phyloP scores from a whole-genome alignment of 2,329 filamentous ascomycete genomes.

The Scolecobasidium constrictum region DNA sequence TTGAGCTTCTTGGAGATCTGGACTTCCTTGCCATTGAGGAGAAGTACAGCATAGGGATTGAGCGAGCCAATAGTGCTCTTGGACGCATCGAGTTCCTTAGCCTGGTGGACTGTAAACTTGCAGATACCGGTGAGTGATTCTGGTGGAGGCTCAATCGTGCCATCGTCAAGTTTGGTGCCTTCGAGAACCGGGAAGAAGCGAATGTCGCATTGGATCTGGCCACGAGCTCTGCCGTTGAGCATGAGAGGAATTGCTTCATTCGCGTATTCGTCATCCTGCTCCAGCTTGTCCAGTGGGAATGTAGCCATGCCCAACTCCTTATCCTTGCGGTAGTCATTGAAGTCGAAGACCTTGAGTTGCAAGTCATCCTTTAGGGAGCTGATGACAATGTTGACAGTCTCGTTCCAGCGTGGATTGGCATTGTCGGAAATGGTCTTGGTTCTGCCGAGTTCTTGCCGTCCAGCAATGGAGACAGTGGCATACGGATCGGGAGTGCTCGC shows the following conservation, averaged over 20 bases:
- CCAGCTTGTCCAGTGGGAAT: constrained; percentile 73
- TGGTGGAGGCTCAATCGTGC: constrained; percentile 67
- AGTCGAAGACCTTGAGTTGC: constrained; percentile 79
- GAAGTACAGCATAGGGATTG: constrained; percentile 78
- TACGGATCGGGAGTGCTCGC: constrained; percentile 88
- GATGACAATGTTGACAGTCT: constrained; percentile 91
- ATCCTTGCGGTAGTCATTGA: constrained; percentile 92
- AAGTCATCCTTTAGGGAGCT: constrained; percentile 82
- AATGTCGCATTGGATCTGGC: constrained; percentile 68
- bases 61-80: constrained; percentile 88
- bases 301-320: constrained; percentile 85
- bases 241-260: constrained; percentile 78
- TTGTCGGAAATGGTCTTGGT: constrained; percentile 85
- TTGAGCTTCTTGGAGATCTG: constrained; percentile 87
- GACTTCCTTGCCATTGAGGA: constrained; percentile 86
- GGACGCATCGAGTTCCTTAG: constrained; percentile 85
- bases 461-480: constrained; percentile 72
- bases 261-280: constrained; percentile 66
- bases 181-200: constrained; percentile 92
- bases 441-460: constrained; percentile 66
- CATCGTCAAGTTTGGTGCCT: constrained; percentile 59
- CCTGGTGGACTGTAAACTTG: constrained; percentile 86
- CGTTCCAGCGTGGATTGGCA: constrained; percentile 83
- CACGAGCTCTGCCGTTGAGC: constrained; percentile 72
- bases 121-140: constrained; percentile 91